A percentile compares a stretch with the other conserved stretches of the same genome.
Evolutionary conservation across 1,284 basidiomycete genomes (phyloP).

Genomic region (Puccinia triticina): DNA sequence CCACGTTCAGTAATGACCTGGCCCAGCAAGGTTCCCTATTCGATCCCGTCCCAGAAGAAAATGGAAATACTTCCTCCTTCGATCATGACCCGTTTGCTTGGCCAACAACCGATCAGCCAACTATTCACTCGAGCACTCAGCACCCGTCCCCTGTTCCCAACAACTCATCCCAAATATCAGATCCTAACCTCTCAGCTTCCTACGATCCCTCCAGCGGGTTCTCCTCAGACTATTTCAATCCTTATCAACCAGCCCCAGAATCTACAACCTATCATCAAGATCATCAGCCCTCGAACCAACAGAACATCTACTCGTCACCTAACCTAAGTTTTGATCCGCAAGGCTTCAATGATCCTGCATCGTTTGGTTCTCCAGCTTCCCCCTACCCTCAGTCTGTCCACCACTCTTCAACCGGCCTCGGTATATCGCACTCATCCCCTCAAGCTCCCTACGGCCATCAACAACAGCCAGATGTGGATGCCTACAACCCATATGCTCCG

Average conservation of each 20-base stretch:
- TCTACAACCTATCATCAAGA: conserved; percentile 12
- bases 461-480: conserved; percentile 3
- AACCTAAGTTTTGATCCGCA: conserved; percentile 13
- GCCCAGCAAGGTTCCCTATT: conserved; percentile 28
- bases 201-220: conserved; percentile 3
- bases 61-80: conserved; percentile 15
- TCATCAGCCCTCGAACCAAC: conserved; percentile 14
- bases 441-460: conserved; percentile 12
- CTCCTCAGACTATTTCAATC: conserved; percentile 11
- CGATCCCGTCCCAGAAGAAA: conserved; percentile 30
- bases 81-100: conserved; percentile 25
- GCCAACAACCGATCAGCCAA: conserved; percentile 10
- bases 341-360: conserved; percentile 3
- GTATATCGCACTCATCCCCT: conserved; percentile 31
- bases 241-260: conserved; percentile 9
- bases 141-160: conserved; percentile 7
- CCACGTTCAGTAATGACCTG: conserved; percentile 22
- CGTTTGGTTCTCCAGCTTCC: conserved; percentile 12
- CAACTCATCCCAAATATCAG: not conserved
- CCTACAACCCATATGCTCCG: conserved; percentile 39
- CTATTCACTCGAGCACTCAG: not conserved
- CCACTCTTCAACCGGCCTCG: conserved; percentile 30
- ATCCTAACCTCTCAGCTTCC: conserved; percentile 10
- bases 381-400: conserved; percentile 32
- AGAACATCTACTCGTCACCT: conserved; percentile 12